Base-by-base conservation (phyloP, 1,139 yeast species). In the Saccharomyces hybrid region DNA sequence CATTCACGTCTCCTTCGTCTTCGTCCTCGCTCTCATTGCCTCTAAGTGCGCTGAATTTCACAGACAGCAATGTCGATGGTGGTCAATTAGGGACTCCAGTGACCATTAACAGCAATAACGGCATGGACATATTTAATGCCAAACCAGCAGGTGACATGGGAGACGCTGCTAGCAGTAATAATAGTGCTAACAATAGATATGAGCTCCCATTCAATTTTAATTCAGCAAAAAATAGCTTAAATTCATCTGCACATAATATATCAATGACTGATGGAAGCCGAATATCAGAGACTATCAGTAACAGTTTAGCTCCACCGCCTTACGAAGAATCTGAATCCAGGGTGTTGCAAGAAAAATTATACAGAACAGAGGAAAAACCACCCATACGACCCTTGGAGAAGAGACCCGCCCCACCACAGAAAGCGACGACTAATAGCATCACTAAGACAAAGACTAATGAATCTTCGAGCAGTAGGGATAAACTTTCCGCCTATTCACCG, bases 331-430 rank as follows among this genome's bases (percentile, higher is more conserved):
- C 57, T 16, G 62, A 59, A 28, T 27, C 51, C n/a, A 55, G 54
- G 31, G 50, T 57, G 12, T 47, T 61, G 53, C 60, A 55, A 29
- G 62, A 61, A 53, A 61, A 61, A 54, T 54, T 57, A n/a, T 61
- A 61, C 53, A 55, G 63, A 47, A 52, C 54, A 14, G 57, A 54
- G 42, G 54, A 42, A 14, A 54, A 52, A 46, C 29, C 49, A 11
- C 47, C 47, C 7, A 49, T 29, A 19, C 44, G 44, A 38, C 26
- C 44, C 9, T 16, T 19, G 44, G 24, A 38, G 4, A 38, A 38
- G 16, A 38, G n/a, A 19, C 26, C 44, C 12, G n/a, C 9, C 12
- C n/a, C 24, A 9, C 26, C n/a, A 16, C 44, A 38, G 19, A 38
- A 16, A 38, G 1, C 50, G n/a, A 24, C 42, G 31, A 19, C 47